Base-by-base conservation (phyloP, 2,329 filamentous ascomycete genomes). In the Diplodia seriata region DNA sequence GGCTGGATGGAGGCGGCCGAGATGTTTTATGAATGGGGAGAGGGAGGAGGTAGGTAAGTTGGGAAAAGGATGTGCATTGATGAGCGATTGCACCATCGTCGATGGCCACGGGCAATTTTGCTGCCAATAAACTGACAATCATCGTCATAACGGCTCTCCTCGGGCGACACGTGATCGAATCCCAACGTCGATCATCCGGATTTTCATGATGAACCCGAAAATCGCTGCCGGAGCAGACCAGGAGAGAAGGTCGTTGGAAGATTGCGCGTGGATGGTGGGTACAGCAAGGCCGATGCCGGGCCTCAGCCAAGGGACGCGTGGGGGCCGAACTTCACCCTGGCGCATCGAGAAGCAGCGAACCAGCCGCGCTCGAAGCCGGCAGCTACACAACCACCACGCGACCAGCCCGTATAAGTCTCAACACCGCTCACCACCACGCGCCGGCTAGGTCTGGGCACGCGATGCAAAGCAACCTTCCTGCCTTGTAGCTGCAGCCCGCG, bases 401-500 rank as follows among this genome's bases (percentile, higher is more conserved):
- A 36, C 55, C 55, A 31, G 36, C n/a, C 55, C 23, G 31, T 49
- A 49, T 50, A 49, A 53, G 29, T 4, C 47, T 15, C 59, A 51
- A 23, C 59, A 51, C 59, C 29, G 23, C 20, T n/a, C n/a, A n/a
- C 12, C 43, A 26, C 59, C 43, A 47, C 18, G 18, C 3, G n/a
- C 43, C 20, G n/a, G 31, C 18, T 12, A 36, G 7, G 59, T 2
- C 59, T 12, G 31, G 43, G 31, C 59, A 18, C 59, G 20, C 59
- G n/a, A 11, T 26, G 47, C 47, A 38, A 12, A 51, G 43, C 59
- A 63, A 63, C 59, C 59, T 63, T 63, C 59, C 59, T 63, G 59
- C 59, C 59, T 51, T n/a, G 59, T 51, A 29, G 57, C 57, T 15
- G 43, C n/a, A 20, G 23, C 57, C 57, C 26, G n/a, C 54, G 15